Evolutionary conservation across 768 basidiomycete species (phyloP).

Genomic region (Albatrellus ellisii): DNA sequence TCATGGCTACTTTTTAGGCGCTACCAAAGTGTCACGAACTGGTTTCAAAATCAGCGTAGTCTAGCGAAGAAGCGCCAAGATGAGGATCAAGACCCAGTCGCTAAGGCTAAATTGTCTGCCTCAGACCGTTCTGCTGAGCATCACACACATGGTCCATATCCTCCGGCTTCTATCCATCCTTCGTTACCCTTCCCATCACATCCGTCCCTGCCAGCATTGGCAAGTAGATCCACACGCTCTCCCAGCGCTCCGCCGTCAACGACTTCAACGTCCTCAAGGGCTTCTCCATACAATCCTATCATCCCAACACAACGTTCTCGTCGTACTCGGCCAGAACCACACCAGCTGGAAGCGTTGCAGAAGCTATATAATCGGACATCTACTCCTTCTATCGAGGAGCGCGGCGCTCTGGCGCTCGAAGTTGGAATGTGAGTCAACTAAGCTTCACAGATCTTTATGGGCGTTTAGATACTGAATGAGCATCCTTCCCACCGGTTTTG

Average conservation of each 20-base stretch:
- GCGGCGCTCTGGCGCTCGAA: slow-evolving; percentile 56
- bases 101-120: slow-evolving; percentile 12
- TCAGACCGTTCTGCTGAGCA: slow-evolving; percentile 12
- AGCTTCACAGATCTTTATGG: slow-evolving; percentile 21
- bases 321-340: slow-evolving; percentile 66
- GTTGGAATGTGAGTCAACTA: slow-evolving; percentile 43
- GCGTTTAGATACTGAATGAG: background rate
- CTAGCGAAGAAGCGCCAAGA: slow-evolving; percentile 61
- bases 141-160: slow-evolving; percentile 18
- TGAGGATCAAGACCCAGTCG: slow-evolving; percentile 30
- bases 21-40: slow-evolving; percentile 69
- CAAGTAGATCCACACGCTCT: slow-evolving; percentile 22
- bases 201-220: slow-evolving; percentile 22
- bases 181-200: slow-evolving; percentile 28
- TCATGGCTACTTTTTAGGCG: slow-evolving; percentile 36
- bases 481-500: slow-evolving; percentile 3
- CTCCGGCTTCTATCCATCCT: slow-evolving; percentile 19
- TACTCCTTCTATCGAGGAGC: slow-evolving; percentile 72
- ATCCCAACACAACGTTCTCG: slow-evolving; percentile 38
- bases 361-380: slow-evolving; percentile 52
- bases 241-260: slow-evolving; percentile 16
- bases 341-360: slow-evolving; percentile 66
- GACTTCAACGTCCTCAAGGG: slow-evolving; percentile 27
- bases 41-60: slow-evolving; percentile 82
- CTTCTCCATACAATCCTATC: slow-evolving; percentile 30